Evolutionary conservation across 345 rosid genomes (phyloP), one percentile per base, ranked within the genome.

Genomic region (Durio zibethinus): DNA sequence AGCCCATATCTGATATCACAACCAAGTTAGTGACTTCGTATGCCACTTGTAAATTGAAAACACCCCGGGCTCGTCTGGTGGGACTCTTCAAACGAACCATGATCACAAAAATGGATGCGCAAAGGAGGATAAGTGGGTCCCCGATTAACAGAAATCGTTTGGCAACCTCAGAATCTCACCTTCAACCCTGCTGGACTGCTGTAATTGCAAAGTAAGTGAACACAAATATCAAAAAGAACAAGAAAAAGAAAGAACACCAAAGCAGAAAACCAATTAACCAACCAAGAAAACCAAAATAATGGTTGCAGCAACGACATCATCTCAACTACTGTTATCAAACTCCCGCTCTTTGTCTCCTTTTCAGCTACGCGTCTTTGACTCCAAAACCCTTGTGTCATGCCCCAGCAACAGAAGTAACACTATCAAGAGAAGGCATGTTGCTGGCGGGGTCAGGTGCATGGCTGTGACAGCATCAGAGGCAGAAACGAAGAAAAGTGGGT

Each of bases 101-200:
- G 85, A 87, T 85, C 85, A 81, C 88, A 88, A 60, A 81, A 65
- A 27, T 47, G 47, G 43, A 76, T 36, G 52, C 73, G n/a, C 10
- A 35, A n/a, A 42, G 69, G 65, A 86, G 80, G 97, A 94, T 90
- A 90, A 92, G 97, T 86, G 88, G 93, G 90, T 16, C 87, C 91
- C 79, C n/a, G 4, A 14, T 25, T 53, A 79, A 84, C 82, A 64
- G 82, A 75, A 87, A 78, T 80, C 84, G 78, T 79, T 38, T 81
- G 50, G 80, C 87, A 86, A 77, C 98, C 97, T 89, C 93, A 86
- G 93, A 88, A 62, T 83, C 87, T 77, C 78, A 72, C 52, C 56
- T 62, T 61, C 79, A 48, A 38, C 15, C 25, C 60, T 47, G 69
- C 63, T 50, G 15, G 35, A 62, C 15, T 45, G 59, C 68, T 72